Base-by-base conservation (phyloP, 140 eudicot species). In the Cichorium intybus region DNA sequence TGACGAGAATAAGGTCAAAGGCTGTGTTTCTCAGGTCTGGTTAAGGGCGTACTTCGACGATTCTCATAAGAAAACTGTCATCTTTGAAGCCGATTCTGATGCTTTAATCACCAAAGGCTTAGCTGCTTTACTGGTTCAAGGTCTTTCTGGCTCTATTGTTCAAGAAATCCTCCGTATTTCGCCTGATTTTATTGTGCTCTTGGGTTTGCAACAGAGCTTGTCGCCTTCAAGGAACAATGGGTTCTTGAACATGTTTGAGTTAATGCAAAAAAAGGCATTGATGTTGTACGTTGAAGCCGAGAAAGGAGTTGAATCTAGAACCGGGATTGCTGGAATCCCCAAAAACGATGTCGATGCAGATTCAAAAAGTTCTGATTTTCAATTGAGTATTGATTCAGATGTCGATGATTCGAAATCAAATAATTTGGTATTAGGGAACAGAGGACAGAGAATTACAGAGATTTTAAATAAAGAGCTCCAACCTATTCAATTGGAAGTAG, bases 11-110 rank as follows among this genome's bases (percentile, higher is more conserved):
- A 88, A 85, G 71, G 98, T 92, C 20, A 85, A 88, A 68, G 96
- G 95, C 41, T 87, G 97, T 23, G 96, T 91, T 56, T 87, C 97
- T 4, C 96, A 91, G 82, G 98, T 91, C 8, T 91, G 95, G 95
- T 87, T 91, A 24, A 69, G 96, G 54, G 92, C 96, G n/a, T 85
- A 81, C 47, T 73, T 66, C n/a, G 72, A 83, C 41, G 90, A 84
- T 33, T 5, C 56, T 16, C 82, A 82, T 49, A 72, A 56, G 63
- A 70, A 70, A 51, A 81, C 66, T 67, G 98, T 92, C 0, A 46
- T 79, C 24, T 92, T 84, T 77, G 92, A 91, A 65, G 95, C 87
- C 27, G 95, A 91, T 79, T 91, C 96, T 43, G 95, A 91, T 69
- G 81, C 98, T 17, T 73, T 85, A 5, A 80, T 87, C 22, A 91